Evolutionary conservation across 306 rosid genomes (phyloP).

Genomic region (Cucurbita ficifolia): DNA sequence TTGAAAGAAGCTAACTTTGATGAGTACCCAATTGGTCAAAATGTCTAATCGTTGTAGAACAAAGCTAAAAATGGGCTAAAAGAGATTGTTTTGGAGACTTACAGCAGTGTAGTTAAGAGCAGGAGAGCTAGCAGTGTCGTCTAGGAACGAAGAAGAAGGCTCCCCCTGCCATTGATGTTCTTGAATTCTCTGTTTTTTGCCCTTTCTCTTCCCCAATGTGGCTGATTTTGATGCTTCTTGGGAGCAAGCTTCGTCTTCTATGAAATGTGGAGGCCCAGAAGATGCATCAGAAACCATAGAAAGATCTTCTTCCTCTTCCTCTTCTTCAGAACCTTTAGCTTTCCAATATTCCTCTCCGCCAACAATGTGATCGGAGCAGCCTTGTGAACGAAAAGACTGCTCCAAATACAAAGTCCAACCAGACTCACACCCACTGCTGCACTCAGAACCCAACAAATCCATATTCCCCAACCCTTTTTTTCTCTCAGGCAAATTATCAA

Average conservation of each 20-base stretch:
- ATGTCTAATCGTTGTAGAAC: neutral
- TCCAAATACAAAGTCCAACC: conserved; percentile 94
- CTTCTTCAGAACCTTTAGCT: conserved; percentile 12
- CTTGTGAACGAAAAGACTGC: conserved; percentile 33
- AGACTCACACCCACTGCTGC: conserved; percentile 79
- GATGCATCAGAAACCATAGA: conserved; percentile 99
- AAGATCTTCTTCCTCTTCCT: conserved; percentile 55
- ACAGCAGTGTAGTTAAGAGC: conserved; percentile 46
- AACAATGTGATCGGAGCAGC: neutral
- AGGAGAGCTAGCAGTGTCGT: conserved; percentile 92
- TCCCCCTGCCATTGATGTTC: conserved; percentile 18
- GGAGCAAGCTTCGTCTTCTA: conserved; percentile 27
- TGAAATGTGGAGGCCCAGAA: conserved; percentile 94
- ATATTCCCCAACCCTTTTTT: conserved; percentile 14
- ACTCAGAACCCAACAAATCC: conserved; percentile 59
- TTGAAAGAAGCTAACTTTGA: neutral
- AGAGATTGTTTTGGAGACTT: conserved; percentile 3
- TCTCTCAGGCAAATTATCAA: neutral
- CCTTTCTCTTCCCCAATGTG: conserved; percentile 15
- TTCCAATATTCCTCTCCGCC: conserved; percentile 5
- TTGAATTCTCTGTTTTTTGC: conserved; percentile 32
- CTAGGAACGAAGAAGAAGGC: conserved; percentile 37
- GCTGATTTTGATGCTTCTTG: conserved; percentile 29
- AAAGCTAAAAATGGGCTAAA: neutral
- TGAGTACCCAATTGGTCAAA: neutral